These are phyloP conservation scores for Vicia faba DNA, from an alignment of 306 rosid species.

Conservation along the genomic window DNA sequence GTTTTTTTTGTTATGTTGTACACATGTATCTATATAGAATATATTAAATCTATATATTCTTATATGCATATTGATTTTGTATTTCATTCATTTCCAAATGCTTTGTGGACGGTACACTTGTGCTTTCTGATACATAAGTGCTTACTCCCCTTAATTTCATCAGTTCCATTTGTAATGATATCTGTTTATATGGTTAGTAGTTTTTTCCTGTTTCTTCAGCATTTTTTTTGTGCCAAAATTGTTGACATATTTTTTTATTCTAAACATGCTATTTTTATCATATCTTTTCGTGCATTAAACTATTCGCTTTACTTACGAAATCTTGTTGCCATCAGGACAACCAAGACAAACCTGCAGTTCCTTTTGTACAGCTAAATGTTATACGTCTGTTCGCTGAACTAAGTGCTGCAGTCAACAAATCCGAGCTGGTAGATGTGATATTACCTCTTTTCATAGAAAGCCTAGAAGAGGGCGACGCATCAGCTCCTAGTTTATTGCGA, in stretches of 20 bases:
- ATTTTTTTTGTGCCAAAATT: constrained; percentile 18
- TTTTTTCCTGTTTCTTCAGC: constrained; percentile 24
- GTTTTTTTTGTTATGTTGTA: neutral
- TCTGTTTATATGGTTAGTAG: constrained; percentile 3
- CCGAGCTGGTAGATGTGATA: constrained; percentile 86
- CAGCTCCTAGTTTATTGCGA: constrained; percentile 91
- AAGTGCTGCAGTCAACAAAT: constrained; percentile 72
- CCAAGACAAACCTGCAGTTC: constrained; percentile 80
- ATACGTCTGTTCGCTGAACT: constrained; percentile 83
- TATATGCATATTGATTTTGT: constrained; percentile 22
- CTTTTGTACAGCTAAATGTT: constrained; percentile 84
- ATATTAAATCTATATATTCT: constrained; percentile 10
- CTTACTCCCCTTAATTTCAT: constrained; percentile 26
- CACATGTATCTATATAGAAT: neutral
- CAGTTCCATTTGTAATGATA: constrained; percentile 17
- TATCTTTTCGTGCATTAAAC: constrained; percentile 22
- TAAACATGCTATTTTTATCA: constrained; percentile 26
- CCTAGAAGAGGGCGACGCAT: constrained; percentile 98
- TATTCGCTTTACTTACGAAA: constrained; percentile 28
- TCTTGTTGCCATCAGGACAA: constrained; percentile 65
- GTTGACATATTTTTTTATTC: constrained; percentile 25
- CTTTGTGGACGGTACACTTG: neutral
- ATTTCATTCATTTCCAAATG: constrained; percentile 25
- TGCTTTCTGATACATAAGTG: constrained; percentile 6
- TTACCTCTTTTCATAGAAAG: constrained; percentile 93